Evolutionary conservation across 371 early-diverging fungal species (phyloP).

Genomic region (Gilbertella persicaria): DNA sequence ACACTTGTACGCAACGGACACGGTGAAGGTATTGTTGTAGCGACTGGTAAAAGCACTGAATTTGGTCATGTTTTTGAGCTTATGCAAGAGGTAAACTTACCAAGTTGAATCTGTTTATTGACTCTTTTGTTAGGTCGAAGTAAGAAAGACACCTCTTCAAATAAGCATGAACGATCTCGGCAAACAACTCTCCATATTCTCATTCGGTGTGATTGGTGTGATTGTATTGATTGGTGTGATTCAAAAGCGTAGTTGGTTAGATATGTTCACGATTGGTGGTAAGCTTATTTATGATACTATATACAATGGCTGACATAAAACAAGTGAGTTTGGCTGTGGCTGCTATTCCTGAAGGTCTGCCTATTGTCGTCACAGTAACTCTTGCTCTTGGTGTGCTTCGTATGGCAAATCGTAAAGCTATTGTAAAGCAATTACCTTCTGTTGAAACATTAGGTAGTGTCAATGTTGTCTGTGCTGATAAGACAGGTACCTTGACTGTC

Average conservation of each 20-base stretch:
- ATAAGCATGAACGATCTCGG: conserved; percentile 87
- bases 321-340: conserved; percentile 87
- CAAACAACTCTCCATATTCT: conserved; percentile 80
- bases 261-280: conserved; percentile 95
- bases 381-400: conserved; percentile 87
- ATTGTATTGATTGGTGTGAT: conserved; percentile 88
- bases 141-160: conserved; percentile 84
- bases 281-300: not conserved
- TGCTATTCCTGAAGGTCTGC: conserved; percentile 95
- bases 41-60: conserved; percentile 85
- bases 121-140: conserved; percentile 63
- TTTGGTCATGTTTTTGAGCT: conserved; percentile 83
- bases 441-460: conserved; percentile 93
- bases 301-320: not conserved
- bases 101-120: no score
- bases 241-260: conserved; percentile 87
- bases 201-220: conserved; percentile 86
- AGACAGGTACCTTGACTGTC: conserved; percentile 89
- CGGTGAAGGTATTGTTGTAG: conserved; percentile 83
- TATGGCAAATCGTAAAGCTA: conserved; percentile 85
- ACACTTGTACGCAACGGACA: conserved; percentile 81
- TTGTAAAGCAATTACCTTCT: conserved; percentile 89
- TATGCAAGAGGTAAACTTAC: conserved; percentile 84
- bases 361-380: conserved; percentile 91
- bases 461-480: conserved; percentile 88